Conservation (phyloP, 768 basidiomycete genomes). For the Tylopilus vinaceipallidus region DNA sequence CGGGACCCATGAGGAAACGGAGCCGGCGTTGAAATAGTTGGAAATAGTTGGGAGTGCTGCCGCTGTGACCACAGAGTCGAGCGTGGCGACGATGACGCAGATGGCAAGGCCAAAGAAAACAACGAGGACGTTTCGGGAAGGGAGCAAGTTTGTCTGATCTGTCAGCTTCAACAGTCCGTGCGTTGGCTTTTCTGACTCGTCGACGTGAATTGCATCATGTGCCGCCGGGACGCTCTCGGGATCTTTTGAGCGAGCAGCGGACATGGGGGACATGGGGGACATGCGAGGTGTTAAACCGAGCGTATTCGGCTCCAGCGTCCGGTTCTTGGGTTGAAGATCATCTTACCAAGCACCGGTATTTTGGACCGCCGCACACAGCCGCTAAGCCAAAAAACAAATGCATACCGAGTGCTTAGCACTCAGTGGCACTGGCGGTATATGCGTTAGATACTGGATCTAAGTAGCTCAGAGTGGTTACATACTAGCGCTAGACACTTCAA, state of each 20-base stretch:
- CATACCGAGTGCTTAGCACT: too few species aligned
- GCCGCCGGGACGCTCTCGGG: neutral
- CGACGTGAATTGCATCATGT: neutral
- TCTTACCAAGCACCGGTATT: too few species aligned
- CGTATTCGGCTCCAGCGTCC: too few species aligned
- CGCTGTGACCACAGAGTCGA: conserved; percentile 73
- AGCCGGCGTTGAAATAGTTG: conserved; percentile 53
- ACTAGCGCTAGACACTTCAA: too few species aligned
- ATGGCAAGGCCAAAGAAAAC: conserved; percentile 61
- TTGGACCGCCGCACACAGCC: too few species aligned
- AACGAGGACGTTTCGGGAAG: conserved; percentile 58
- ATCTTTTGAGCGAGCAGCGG: neutral
- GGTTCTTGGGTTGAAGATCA: too few species aligned
- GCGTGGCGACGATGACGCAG: conserved; percentile 58
- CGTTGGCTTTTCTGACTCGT: neutral
- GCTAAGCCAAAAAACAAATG: too few species aligned
- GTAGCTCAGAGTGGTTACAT: too few species aligned
- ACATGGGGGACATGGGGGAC: too few species aligned
- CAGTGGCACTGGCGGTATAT: too few species aligned
- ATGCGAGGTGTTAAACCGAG: too few species aligned
- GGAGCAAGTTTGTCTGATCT: conserved; percentile 77
- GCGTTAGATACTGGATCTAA: too few species aligned
- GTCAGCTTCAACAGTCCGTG: conserved; percentile 39
- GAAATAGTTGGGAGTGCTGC: conserved; percentile 73
- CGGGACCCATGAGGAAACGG: conserved; percentile 60